phyloP scores from a whole-genome alignment of 148 eudicot genomes.

The Vaccinium macrocarpon region DNA sequence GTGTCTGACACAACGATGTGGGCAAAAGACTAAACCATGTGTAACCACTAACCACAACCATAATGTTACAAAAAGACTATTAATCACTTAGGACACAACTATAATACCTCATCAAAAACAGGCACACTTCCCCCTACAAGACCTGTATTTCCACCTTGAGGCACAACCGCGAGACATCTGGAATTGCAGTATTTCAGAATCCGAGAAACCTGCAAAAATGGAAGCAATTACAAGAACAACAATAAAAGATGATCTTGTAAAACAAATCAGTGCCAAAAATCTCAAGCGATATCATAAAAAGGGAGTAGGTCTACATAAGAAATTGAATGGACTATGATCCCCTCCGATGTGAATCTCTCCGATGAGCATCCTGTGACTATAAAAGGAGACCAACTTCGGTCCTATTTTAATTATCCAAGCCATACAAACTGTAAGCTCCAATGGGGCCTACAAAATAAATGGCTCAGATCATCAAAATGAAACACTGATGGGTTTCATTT shows the following conservation, averaged over 20 bases:
- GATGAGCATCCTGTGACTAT: neutral
- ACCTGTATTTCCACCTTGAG: conserved; percentile 99
- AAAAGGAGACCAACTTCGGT: neutral
- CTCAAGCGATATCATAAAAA: neutral
- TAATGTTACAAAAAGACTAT: neutral
- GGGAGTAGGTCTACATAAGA: neutral
- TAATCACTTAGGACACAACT: neutral
- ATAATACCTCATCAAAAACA: conserved; percentile 87
- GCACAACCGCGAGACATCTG: conserved; percentile 80
- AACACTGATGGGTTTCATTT: neutral
- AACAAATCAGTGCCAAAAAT: neutral
- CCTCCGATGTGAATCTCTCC: neutral
- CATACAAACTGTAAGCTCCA: neutral
- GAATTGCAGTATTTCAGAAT: conserved; percentile 73
- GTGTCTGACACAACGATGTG: neutral
- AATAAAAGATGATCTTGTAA: neutral
- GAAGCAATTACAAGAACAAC: neutral
- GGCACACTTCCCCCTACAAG: conserved; percentile 99
- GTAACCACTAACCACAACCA: conserved; percentile 5
- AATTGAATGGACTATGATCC: neutral
- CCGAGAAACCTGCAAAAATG: conserved; percentile 60
- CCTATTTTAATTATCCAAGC: neutral
- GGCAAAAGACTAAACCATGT: conserved; percentile 5
- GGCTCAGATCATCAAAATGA: neutral
- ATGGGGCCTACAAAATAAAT: neutral